Base-by-base conservation (phyloP, 352 stramenopile species). In the Phytophthora capsici region DNA sequence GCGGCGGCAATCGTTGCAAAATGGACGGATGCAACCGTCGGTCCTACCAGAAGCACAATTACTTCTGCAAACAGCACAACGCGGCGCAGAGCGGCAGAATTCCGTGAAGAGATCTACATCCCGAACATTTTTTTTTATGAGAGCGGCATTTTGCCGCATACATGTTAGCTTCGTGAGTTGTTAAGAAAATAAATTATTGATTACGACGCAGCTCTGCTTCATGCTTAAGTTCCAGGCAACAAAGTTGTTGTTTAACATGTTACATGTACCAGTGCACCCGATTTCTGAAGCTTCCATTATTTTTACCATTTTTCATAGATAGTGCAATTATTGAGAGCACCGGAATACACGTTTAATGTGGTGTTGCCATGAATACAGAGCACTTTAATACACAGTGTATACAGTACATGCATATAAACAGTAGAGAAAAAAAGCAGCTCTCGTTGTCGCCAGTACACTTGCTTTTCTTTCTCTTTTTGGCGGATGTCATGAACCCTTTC, bases 51-150 rank as follows among this genome's bases (percentile, higher is more conserved):
- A 87, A 86, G 36, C 79, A 85, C 66, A 71, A 85, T 55, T 86
- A 89, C 69, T 86, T 76, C 30, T 88, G 82, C 76, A 87, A 84
- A 57, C 80, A 91, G 60, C 82, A 91, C 71, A 80, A 71, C 36
- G 63, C 17, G 16, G 9, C 53, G 16, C 55, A 58, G 36, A 37
- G 32, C 6, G 14, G 38, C 26, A 65, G 69, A 34, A 30, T 40
- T 5, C 46, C 58, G 38, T 73, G 58, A 73, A 63, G 45, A 19
- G 65, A 80, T 46, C 10, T 30, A 34, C 43, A 22, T 16, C 36
- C 23, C 30, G 48, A 56, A 8, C 32, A 45, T 25, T 23, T 22
- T 55, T 62, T 68, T 56, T 57, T 68, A 68, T 68, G 25, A 68
- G 51, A 55, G 51, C 41, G 38, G 40, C 41, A 23, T 9, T 19